phyloP scores from a whole-genome alignment of 441 rosid genomes.

The Omphalea diandra region DNA sequence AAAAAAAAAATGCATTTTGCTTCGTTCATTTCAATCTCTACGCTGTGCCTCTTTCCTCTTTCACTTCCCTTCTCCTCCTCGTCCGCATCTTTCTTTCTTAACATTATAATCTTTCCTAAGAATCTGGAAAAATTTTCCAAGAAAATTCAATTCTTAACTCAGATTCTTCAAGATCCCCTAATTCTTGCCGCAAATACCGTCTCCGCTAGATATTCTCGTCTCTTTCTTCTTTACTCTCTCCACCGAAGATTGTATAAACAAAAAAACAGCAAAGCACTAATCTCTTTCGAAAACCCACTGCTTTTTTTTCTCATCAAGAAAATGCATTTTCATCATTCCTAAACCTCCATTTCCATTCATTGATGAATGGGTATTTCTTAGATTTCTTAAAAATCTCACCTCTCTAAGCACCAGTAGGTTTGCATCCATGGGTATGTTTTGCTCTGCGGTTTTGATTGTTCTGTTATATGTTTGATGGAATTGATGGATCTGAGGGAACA shows the following conservation, averaged over 20 bases:
- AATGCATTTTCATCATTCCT: conserved; percentile 25
- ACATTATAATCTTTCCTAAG: conserved; percentile 25
- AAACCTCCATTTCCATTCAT: conserved; percentile 9
- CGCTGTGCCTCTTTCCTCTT: background rate
- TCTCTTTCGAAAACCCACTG: background rate
- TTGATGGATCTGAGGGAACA: conserved; percentile 35
- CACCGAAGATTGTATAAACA: too few relatives aligned
- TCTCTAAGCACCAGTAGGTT: too few relatives aligned
- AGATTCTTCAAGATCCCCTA: conserved; percentile 35
- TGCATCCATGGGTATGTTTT: too few relatives aligned
- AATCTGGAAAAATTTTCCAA: conserved; percentile 26
- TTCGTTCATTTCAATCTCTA: background rate
- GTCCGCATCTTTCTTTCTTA: background rate
- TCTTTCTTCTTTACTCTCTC: conserved; percentile 1
- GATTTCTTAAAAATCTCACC: conserved; percentile 23
- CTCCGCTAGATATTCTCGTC: conserved; percentile 25
- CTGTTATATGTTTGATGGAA: conserved; percentile 5
- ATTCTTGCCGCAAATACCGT: conserved; percentile 30
- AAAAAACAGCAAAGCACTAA: background rate
- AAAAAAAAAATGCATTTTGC: background rate
- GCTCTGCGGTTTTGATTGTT: conserved; percentile 10
- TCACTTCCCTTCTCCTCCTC: background rate
- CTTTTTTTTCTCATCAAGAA: background rate
- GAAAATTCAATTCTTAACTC: conserved; percentile 29
- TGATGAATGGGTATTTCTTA: conserved; percentile 29